These are phyloP conservation scores for Botrytis medusae DNA, from an alignment of 2,329 filamentous ascomycete species.

Conservation along the genomic window DNA sequence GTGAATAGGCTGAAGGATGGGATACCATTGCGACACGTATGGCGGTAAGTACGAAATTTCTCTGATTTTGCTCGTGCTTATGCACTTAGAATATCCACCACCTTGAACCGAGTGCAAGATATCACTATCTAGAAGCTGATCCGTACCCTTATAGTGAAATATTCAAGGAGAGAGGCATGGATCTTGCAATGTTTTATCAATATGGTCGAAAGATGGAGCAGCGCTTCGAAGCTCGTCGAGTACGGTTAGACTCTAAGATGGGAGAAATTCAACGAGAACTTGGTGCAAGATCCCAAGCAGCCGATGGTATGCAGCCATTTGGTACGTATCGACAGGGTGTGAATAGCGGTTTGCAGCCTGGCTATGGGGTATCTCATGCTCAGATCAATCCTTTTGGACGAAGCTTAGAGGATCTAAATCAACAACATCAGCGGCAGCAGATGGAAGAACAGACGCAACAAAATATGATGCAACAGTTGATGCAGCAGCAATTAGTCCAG, in stretches of 20 bases:
- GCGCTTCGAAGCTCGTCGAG: neutral
- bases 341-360: neutral
- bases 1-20: conserved; percentile 11
- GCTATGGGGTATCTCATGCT: neutral
- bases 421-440: neutral
- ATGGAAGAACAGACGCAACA: neutral
- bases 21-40: conserved; percentile 12
- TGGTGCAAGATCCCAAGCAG: conserved; percentile 4
- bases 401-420: neutral
- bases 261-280: conserved; percentile 13
- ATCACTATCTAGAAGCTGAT: neutral
- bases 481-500: neutral
- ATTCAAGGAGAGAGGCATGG: conserved; percentile 19
- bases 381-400: neutral
- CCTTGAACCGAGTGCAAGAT: neutral
- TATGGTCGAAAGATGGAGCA: conserved; percentile 18
- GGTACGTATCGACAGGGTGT: neutral
- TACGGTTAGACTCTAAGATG: conserved; percentile 14
- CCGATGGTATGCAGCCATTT: conserved; percentile 19
- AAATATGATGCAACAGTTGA: neutral
- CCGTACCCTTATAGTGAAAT: neutral
- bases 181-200: neutral
- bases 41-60: conserved; percentile 14
- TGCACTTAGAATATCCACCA: neutral
- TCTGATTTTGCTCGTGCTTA: neutral